These are phyloP conservation scores for Dipteronia sinensis DNA, from an alignment of 345 rosid genomes.

Conservation along the genomic window DNA sequence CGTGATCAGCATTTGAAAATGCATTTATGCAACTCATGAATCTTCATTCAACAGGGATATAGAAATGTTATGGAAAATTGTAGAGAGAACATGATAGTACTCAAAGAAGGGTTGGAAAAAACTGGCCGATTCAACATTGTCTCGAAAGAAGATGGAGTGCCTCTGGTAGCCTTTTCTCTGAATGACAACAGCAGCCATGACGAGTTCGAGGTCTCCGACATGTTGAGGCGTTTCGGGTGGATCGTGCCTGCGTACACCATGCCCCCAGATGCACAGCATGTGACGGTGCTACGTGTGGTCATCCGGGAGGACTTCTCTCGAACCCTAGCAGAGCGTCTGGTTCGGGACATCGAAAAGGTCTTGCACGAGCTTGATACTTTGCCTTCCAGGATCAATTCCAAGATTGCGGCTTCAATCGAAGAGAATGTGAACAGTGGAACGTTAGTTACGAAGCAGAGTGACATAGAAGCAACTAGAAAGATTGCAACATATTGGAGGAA, in stretches of 20 bases:
- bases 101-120: slow-evolving; percentile 64
- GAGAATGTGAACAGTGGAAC: slow-evolving; percentile 3
- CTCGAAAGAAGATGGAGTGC: slow-evolving; percentile 74
- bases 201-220: slow-evolving; percentile 61
- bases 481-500: slow-evolving; percentile 46
- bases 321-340: slow-evolving; percentile 60
- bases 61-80: slow-evolving; percentile 38
- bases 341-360: slow-evolving; percentile 44
- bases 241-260: slow-evolving; percentile 60
- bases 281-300: slow-evolving; percentile 59
- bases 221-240: slow-evolving; percentile 58
- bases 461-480: slow-evolving; percentile 38
- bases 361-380: slow-evolving; percentile 44
- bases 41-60: slow-evolving; percentile 38
- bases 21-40: no score
- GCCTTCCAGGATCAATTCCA: slow-evolving; percentile 36
- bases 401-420: background rate
- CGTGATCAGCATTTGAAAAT: no score
- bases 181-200: slow-evolving; percentile 58
- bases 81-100: slow-evolving; percentile 53
- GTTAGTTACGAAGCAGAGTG: slow-evolving; percentile 26
- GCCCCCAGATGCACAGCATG: slow-evolving; percentile 63
- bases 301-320: slow-evolving; percentile 60
- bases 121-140: slow-evolving; percentile 63
- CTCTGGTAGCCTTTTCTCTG: slow-evolving; percentile 80